These are phyloP conservation scores for Penicillium pancosmium DNA, from an alignment of 495 filamentous ascomycete species.

Conservation along the genomic window DNA sequence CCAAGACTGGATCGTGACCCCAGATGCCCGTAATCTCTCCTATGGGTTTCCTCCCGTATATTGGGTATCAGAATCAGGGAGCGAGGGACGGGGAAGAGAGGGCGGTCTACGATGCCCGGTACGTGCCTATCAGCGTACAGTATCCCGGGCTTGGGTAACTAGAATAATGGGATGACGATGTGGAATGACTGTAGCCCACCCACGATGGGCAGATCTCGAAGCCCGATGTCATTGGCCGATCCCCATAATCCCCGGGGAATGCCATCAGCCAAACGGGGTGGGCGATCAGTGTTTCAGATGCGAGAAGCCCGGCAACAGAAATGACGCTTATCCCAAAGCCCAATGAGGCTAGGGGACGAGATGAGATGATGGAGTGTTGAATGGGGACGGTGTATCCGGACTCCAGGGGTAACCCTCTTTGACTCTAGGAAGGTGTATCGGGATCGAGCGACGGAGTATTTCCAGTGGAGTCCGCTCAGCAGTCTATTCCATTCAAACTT, in stretches of 20 bases:
- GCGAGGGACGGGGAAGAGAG: background rate
- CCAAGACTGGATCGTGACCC: slow-evolving; percentile 10
- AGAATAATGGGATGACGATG: slow-evolving; percentile 31
- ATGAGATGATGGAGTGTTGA: no score
- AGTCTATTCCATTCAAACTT: slow-evolving; percentile 32
- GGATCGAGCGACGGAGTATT: slow-evolving; percentile 19
- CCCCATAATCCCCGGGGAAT: slow-evolving; percentile 32
- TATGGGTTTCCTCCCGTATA: background rate
- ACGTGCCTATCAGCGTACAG: slow-evolving; percentile 26
- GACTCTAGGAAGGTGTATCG: background rate
- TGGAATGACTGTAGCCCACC: slow-evolving; percentile 27
- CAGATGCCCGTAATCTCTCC: slow-evolving; percentile 11
- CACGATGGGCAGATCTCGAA: slow-evolving; percentile 22
- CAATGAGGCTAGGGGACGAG: background rate
- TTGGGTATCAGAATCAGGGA: no score
- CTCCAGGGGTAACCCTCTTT: no score
- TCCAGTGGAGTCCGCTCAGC: slow-evolving; percentile 21
- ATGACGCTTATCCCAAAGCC: slow-evolving; percentile 8
- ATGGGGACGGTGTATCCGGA: no score
- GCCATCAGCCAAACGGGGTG: slow-evolving; percentile 28
- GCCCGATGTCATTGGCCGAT: slow-evolving; percentile 30
- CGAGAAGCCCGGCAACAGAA: slow-evolving; percentile 16
- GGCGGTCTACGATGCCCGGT: background rate
- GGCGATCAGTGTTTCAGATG: slow-evolving; percentile 35
- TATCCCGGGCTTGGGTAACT: slow-evolving; percentile 13